These are phyloP conservation scores for Evansstolkia leycettana DNA, from an alignment of 495 filamentous ascomycete genomes.

Conservation along the genomic window DNA sequence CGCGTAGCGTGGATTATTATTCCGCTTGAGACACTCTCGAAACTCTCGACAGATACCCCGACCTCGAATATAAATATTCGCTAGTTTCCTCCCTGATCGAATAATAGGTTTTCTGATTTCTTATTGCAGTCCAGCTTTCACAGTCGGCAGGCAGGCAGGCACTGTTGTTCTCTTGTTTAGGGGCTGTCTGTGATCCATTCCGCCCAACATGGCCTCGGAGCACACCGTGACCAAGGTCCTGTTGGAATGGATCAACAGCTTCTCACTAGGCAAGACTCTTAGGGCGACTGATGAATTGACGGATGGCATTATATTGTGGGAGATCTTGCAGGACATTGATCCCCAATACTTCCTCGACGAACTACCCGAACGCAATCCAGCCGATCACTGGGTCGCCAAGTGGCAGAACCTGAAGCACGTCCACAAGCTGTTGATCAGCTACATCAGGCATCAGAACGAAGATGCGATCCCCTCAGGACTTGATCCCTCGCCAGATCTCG, in stretches of 20 bases:
- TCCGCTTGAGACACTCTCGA: constrained; percentile 3
- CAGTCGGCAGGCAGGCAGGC: too few relatives aligned
- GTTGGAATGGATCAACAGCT: constrained; percentile 48
- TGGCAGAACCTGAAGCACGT: constrained; percentile 56
- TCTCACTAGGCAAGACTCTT: constrained; percentile 33
- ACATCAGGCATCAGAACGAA: constrained; percentile 47
- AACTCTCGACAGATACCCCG: neutral
- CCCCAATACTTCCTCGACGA: constrained; percentile 53
- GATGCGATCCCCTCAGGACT: constrained; percentile 35
- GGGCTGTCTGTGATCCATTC: constrained; percentile 2
- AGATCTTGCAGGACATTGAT: constrained; percentile 55
- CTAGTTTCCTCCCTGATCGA: too few relatives aligned
- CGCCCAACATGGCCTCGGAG: constrained; percentile 30
- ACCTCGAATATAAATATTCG: neutral
- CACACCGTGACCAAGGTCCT: constrained; percentile 37
- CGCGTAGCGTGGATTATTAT: constrained; percentile 10
- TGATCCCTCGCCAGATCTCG: constrained; percentile 41
- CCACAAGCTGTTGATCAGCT: constrained; percentile 51
- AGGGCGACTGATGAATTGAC: constrained; percentile 49
- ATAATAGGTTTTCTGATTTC: too few relatives aligned
- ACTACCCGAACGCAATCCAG: constrained; percentile 42
- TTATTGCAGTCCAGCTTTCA: too few relatives aligned
- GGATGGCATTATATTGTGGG: constrained; percentile 64
- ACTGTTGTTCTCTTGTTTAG: too few relatives aligned
- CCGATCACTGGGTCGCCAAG: constrained; percentile 37